Base-by-base conservation (phyloP, 208 protist species). In the Crithidia bombi region DNA sequence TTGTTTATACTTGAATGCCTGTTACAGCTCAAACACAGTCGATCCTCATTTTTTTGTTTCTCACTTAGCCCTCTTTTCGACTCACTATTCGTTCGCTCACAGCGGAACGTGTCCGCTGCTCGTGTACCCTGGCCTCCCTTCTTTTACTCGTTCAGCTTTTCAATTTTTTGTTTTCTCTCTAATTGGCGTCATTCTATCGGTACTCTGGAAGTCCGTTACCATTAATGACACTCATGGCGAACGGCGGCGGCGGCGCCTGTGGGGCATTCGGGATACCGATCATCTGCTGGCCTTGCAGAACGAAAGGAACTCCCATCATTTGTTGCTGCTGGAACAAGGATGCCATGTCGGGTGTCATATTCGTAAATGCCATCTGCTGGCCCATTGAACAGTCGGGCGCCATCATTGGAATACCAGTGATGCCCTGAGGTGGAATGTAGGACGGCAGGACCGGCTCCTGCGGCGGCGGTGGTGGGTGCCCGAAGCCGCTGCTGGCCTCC, bases 271-370 rank as follows among this genome's bases (percentile, higher is more conserved):
- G 86, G 21, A 94, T 64, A 10, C 82, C 79, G 66, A 94, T 80
- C 50, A 94, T 61, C 38, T 86, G 69, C 54, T 94, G 90, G 33
- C 79, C 84, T 58, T 79, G 79, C 47, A 95, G 49, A 46, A 95
- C 70, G 61, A 95, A 89, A 2, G 80, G 86, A 79, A 93, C 73
- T 0, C 81, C 58, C 39, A 75, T 85, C 67, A 91, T 71, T 73
- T 84, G 81, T 43, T 89, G 81, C 15, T 83, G 79, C 57, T 83
- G 78, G 23, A 82, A 79, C 46, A 93, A 71, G 1, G 79, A 75
- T 3, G 82, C 36, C 71, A 91, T 82, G 23, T 91, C 83, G 2
- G 79, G 66, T 12, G 75, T 25, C 38, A 94, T 61, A 49, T 83
- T 83, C 6, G 85, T 59, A 74, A 94, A 89, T 0, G 86, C 26